Base-by-base conservation (phyloP, 1,284 basidiomycete genomes). In the Leccinum griseonigrum region DNA sequence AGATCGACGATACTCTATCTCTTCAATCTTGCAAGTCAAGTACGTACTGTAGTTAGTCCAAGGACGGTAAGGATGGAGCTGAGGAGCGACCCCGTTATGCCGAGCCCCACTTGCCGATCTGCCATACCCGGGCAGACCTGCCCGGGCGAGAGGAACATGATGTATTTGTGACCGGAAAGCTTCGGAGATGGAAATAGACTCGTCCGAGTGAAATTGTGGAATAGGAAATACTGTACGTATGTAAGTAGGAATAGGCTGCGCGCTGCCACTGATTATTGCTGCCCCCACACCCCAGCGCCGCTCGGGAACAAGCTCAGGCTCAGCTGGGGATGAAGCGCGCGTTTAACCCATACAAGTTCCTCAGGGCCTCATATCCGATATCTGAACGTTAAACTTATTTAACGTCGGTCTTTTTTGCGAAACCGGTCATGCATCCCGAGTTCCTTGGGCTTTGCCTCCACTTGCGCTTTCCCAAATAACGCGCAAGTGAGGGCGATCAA, bases 351-450 rank as follows among this genome's bases (percentile, higher is more conserved):
- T 46, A 13, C 58, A 60, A 60, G 61, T 51, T 60, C n/a, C 8
- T 7, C 55, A 48, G 10, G 53, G 18, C 43, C 18, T 46, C 43
- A 46, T 46, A 2, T 46, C 28, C 50, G 22, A 51, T 14, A 5
- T 32, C 59, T 40, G 56, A 64, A 71, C 55, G 67, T 59, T 66
- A 58, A 67, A 46, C 43, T 31, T 48, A 36, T 14, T 22, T 46
- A 55, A 6, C 13, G 26, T 22, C 53, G 36, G 36, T 34, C 50
- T 11, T 16, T 48, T 28, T 57, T 28, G 50, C 16, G 43, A 10
- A 18, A 18, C 7, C 34, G 48, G 28, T 40, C 56, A 63, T 68
- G 61, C 60, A 60, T 71, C 64, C 68, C 60, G 61, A 48, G 60
- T 54, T 58, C 48, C 22, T 46, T 46, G 10, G 18, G 40, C 46